A percentile compares a stretch with the other conserved stretches of the same genome.
phyloP scores from a whole-genome alignment of 2,329 filamentous ascomycete genomes.

The Calonectria naviculata region DNA sequence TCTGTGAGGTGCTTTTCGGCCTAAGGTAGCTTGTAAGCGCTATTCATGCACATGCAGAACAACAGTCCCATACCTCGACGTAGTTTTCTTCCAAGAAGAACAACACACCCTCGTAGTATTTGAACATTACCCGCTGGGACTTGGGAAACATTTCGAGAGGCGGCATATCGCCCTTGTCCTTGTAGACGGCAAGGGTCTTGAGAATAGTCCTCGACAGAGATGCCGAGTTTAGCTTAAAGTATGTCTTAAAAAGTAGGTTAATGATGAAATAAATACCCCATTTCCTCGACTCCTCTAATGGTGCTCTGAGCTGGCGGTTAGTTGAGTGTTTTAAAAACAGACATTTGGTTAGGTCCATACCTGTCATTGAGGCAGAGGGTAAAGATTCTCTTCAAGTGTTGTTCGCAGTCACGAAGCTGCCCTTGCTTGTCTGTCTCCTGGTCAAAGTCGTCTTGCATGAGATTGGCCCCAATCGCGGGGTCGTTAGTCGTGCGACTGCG shows the following conservation, averaged over 20 bases:
- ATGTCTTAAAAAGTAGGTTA: conserved; percentile 97
- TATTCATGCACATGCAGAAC: neutral
- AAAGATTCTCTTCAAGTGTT: conserved; percentile 92
- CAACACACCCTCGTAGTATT: conserved; percentile 95
- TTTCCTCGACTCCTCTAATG: conserved; percentile 90
- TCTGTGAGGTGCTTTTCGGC: conserved; percentile 84
- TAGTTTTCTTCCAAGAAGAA: conserved; percentile 96
- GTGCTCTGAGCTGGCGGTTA: conserved; percentile 65
- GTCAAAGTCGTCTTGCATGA: conserved; percentile 85
- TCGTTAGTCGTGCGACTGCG: conserved; percentile 52
- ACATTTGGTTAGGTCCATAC: conserved; percentile 55
- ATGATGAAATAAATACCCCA: conserved; percentile 98
- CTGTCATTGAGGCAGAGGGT: conserved; percentile 90
- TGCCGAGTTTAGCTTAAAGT: conserved; percentile 94
- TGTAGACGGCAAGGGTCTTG: conserved; percentile 81
- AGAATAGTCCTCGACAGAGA: conserved; percentile 92
- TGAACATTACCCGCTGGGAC: conserved; percentile 93
- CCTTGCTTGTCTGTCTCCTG: conserved; percentile 81
- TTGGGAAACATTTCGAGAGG: conserved; percentile 83
- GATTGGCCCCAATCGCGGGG: conserved; percentile 51
- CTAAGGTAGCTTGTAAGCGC: conserved; percentile 50
- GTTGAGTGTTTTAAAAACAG: neutral
- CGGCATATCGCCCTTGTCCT: conserved; percentile 81
- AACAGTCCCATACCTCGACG: conserved; percentile 64
- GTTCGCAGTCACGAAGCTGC: conserved; percentile 89